Evolutionary conservation across 2,329 filamentous ascomycete species (phyloP).

Genomic region (Microsporum audouinii): DNA sequence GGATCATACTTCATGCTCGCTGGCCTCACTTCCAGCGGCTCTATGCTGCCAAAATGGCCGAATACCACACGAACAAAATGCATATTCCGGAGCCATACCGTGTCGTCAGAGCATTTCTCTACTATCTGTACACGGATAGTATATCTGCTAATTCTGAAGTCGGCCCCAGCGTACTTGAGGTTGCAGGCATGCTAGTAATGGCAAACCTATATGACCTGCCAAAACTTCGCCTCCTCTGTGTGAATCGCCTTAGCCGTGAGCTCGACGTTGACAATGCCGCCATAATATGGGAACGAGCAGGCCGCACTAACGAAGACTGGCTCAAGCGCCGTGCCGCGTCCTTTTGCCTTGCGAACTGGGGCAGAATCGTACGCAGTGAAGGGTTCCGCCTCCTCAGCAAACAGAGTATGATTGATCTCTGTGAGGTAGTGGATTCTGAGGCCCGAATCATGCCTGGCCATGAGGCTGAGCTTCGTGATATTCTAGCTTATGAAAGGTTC

Average conservation of each 20-base stretch:
- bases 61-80: slow-evolving; percentile 95
- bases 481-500: not conserved
- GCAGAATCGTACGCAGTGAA: slow-evolving; percentile 76
- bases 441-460: slow-evolving; percentile 83
- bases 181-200: slow-evolving; percentile 92
- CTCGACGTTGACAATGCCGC: slow-evolving; percentile 91
- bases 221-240: slow-evolving; percentile 77
- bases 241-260: slow-evolving; percentile 80
- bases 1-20: slow-evolving; percentile 81
- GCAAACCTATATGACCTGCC: slow-evolving; percentile 97
- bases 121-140: slow-evolving; percentile 93
- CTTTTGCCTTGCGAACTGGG: slow-evolving; percentile 92
- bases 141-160: slow-evolving; percentile 54
- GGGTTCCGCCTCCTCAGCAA: slow-evolving; percentile 75
- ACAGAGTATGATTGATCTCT: slow-evolving; percentile 73
- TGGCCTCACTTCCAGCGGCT: slow-evolving; percentile 95
- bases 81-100: slow-evolving; percentile 94
- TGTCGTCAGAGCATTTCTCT: slow-evolving; percentile 86
- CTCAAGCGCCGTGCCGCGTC: slow-evolving; percentile 74
- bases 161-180: slow-evolving; percentile 59
- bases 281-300: slow-evolving; percentile 89
- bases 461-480: slow-evolving; percentile 55
- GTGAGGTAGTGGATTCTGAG: slow-evolving; percentile 85
- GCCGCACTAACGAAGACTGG: slow-evolving; percentile 85
- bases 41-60: slow-evolving; percentile 88